A percentile compares a stretch with the other conserved stretches of the same genome.
Evolutionary conservation across 176 grass and related monocot genomes (phyloP).

Genomic region (Metroxylon sagu): DNA sequence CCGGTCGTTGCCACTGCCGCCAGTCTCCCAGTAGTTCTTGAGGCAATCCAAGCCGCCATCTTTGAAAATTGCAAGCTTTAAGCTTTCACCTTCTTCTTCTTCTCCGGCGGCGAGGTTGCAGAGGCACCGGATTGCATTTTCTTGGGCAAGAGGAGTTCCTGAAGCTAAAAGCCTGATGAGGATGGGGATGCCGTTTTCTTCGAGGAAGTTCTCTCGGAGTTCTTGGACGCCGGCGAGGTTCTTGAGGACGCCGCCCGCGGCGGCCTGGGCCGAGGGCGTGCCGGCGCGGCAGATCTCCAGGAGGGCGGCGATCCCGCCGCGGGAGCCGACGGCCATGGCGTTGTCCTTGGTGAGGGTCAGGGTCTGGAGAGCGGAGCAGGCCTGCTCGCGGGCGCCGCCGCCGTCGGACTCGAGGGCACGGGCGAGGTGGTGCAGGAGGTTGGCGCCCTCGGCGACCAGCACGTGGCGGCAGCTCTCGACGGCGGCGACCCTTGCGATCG

Average conservation of each 20-base stretch:
- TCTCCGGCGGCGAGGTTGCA: constrained; percentile 54
- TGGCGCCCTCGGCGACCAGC: constrained; percentile 4
- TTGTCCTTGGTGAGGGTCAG: constrained; percentile 47
- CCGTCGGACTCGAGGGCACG: constrained; percentile 22
- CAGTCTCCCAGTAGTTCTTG: constrained; percentile 48
- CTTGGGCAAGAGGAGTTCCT: constrained; percentile 53
- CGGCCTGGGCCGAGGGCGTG: constrained; percentile 55
- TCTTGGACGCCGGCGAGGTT: constrained; percentile 50
- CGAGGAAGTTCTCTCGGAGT: constrained; percentile 42
- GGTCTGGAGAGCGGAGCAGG: constrained; percentile 39
- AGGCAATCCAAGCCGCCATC: constrained; percentile 59
- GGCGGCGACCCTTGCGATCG: constrained; percentile 6
- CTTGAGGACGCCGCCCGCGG: constrained; percentile 49
- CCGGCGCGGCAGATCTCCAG: constrained; percentile 45
- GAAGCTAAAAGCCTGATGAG: constrained; percentile 51
- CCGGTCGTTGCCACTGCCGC: constrained; percentile 22
- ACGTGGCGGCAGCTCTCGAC: constrained; percentile 18
- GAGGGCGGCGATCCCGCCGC: constrained; percentile 63
- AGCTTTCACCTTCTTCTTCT: constrained; percentile 45
- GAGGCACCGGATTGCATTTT: constrained; percentile 60
- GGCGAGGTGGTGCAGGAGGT: constrained; percentile 14
- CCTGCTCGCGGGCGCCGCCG: constrained; percentile 24
- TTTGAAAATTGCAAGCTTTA: constrained; percentile 72
- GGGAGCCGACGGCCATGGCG: constrained; percentile 31
- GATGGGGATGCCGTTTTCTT: constrained; percentile 42